phyloP scores from a whole-genome alignment of 176 grass and related monocot species.

The Aegilops umbellulata region DNA sequence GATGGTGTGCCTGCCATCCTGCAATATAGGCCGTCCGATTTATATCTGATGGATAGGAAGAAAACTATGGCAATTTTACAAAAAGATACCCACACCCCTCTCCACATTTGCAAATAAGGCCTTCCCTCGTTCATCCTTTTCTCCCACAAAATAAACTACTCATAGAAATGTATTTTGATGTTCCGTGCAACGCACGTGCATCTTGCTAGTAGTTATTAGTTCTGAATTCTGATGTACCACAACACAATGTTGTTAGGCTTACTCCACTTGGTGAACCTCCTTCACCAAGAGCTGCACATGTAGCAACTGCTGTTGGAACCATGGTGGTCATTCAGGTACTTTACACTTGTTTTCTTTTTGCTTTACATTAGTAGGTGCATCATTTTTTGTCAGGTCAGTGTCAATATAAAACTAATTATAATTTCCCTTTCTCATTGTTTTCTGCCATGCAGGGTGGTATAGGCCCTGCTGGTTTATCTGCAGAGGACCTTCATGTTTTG shows the following conservation, averaged over 20 bases:
- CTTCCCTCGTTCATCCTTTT: too few species aligned
- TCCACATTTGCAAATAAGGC: too few species aligned
- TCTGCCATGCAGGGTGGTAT: conserved; percentile 77
- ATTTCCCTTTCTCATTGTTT: conserved; percentile 15
- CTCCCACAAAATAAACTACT: too few species aligned
- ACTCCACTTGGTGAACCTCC: conserved; percentile 93
- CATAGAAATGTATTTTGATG: too few species aligned
- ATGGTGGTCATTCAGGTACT: conserved; percentile 99
- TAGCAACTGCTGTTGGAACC: conserved; percentile 94
- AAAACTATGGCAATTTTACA: too few species aligned
- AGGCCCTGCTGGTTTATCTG: conserved; percentile 89
- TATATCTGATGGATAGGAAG: too few species aligned
- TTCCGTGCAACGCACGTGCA: too few species aligned
- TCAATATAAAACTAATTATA: neutral
- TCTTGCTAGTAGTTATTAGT: too few species aligned
- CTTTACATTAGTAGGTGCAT: neutral
- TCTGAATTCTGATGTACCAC: conserved; percentile 11
- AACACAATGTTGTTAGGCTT: conserved; percentile 53
- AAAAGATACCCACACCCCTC: too few species aligned
- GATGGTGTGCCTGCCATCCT: too few species aligned
- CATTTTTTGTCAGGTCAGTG: neutral
- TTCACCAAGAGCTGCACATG: conserved; percentile 97
- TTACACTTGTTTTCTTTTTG: neutral
- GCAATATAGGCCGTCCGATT: too few species aligned
- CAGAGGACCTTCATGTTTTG: conserved; percentile 98